A percentile compares a stretch with the other conserved stretches of the same genome.
phyloP scores from a whole-genome alignment of 139 green algal genomes.

The Coccomyxa sp. region DNA sequence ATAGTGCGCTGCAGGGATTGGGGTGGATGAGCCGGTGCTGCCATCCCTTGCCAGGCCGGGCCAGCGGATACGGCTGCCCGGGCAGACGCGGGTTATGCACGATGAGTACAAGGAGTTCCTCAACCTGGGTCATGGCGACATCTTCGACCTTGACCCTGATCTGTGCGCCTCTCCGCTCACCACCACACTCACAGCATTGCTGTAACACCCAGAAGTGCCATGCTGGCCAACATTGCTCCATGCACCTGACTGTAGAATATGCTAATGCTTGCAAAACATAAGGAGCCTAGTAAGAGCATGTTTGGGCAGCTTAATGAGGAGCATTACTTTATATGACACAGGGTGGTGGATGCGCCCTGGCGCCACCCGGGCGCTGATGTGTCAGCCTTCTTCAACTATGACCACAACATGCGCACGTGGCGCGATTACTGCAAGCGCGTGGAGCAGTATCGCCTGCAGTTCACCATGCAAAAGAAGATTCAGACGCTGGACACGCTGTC shows the following conservation, averaged over 20 bases:
- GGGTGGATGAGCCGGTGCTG: constrained; percentile 31
- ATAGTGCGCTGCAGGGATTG: neutral
- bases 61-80: constrained; percentile 73
- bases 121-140: constrained; percentile 78
- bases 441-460: constrained; percentile 46
- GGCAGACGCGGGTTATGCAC: constrained; percentile 71
- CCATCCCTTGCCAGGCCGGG: constrained; percentile 45
- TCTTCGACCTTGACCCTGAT: constrained; percentile 80
- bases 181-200: neutral
- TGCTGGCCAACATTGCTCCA: neutral
- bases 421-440: constrained; percentile 63
- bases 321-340: constrained; percentile 4
- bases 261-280: neutral
- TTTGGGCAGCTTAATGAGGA: neutral
- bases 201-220: neutral
- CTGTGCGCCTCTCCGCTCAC: constrained; percentile 21
- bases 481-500: neutral
- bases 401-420: constrained; percentile 61
- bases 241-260: neutral
- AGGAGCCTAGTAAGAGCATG: neutral
- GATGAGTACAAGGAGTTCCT: constrained; percentile 92
- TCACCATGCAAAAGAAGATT: constrained; percentile 31
- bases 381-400: constrained; percentile 89
- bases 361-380: constrained; percentile 55
- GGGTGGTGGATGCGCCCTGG: constrained; percentile 75